A percentile compares a stretch with the other conserved stretches of the same genome.
phyloP scores from a whole-genome alignment of 139 green algal genomes.

The Penium margaritaceum region DNA sequence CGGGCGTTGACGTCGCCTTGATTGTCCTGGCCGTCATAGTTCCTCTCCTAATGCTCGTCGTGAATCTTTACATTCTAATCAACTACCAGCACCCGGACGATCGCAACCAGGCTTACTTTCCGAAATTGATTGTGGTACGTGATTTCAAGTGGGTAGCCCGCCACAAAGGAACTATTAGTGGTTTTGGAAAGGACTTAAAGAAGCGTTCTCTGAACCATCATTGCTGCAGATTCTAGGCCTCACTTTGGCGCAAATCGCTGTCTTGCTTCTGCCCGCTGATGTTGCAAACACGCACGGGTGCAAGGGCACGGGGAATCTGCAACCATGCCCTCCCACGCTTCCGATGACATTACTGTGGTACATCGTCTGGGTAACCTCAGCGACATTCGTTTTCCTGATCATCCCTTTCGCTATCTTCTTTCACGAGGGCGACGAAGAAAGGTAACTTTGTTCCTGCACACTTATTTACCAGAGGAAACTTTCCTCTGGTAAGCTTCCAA shows the following conservation, averaged over 20 bases:
- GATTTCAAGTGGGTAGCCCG: too few relatives aligned
- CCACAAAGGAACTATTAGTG: too few relatives aligned
- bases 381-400: constrained; percentile 70
- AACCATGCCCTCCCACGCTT: constrained; percentile 69
- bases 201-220: too few relatives aligned
- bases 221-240: constrained; percentile 64
- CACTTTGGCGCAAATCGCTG: constrained; percentile 72
- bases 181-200: too few relatives aligned
- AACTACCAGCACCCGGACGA: too few relatives aligned
- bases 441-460: constrained; percentile 35
- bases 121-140: too few relatives aligned
- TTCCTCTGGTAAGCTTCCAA: too few relatives aligned
- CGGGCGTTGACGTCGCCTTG: too few relatives aligned
- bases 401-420: constrained; percentile 92
- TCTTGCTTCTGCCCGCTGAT: constrained; percentile 88
- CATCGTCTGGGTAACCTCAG: constrained; percentile 57
- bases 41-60: too few relatives aligned
- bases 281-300: constrained; percentile 81
- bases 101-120: too few relatives aligned
- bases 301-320: constrained; percentile 53
- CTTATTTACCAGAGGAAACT: background rate
- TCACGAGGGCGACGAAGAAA: constrained; percentile 87
- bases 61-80: too few relatives aligned
- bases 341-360: constrained; percentile 83
- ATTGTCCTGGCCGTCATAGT: too few relatives aligned